These are phyloP conservation scores for Dichomitus squalens DNA, from an alignment of 1,284 basidiomycete species.

Conservation along the genomic window DNA sequence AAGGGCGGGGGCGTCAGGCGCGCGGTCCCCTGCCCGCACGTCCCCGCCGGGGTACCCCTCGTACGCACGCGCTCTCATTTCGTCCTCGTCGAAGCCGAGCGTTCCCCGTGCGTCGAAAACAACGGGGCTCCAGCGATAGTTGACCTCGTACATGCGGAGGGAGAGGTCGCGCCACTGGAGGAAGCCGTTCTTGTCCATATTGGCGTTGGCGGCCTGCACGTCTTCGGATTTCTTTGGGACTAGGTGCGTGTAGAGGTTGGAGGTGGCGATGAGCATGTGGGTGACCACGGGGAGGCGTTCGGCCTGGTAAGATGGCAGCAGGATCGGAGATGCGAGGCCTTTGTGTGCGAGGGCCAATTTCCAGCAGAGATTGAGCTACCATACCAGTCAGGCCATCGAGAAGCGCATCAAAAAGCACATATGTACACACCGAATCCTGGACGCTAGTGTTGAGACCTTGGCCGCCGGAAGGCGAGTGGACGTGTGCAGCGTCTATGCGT, in stretches of 20 bases:
- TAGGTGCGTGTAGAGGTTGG: conserved; percentile 1
- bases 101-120: conserved; percentile 40
- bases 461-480: conserved; percentile 35
- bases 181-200: no score
- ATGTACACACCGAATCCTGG: conserved; percentile 27
- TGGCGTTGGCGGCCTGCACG: no score
- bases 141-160: conserved; percentile 45
- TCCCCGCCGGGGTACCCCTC: conserved; percentile 18
- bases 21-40: conserved; percentile 45
- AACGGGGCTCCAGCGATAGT: conserved; percentile 49
- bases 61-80: conserved; percentile 11
- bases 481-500: conserved; percentile 29
- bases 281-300: conserved; percentile 34
- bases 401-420: neutral
- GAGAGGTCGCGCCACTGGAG: conserved; percentile 2
- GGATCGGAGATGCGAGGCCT: conserved; percentile 22
- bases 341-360: conserved; percentile 35
- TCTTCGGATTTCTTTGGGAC: neutral
- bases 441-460: conserved; percentile 33
- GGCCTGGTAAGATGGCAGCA: conserved; percentile 28
- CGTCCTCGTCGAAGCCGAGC: conserved; percentile 3
- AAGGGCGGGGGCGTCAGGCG: conserved; percentile 45
- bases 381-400: neutral
- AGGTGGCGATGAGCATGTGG: conserved; percentile 29
- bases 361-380: conserved; percentile 36